Base-by-base conservation (phyloP, 805 yeast species). In the Metschnikowia lunata region DNA sequence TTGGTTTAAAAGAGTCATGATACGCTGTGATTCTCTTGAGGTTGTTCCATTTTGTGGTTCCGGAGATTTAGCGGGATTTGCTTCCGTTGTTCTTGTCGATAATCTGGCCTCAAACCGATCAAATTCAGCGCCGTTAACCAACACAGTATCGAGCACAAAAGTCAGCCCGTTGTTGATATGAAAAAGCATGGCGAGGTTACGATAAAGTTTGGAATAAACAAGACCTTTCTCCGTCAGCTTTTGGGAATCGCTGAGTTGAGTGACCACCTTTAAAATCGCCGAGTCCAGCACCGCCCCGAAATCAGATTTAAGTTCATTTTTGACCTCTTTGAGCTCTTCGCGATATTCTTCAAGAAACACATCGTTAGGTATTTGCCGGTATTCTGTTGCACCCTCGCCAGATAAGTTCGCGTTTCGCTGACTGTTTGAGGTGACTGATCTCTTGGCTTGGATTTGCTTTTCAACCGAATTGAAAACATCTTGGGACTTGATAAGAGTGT, bases 401-500 rank as follows among this genome's bases (percentile, higher is more conserved):
- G 13, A 10, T 15, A 14, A 26, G n/a, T 26, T 2, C 10, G 13
- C 37, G 8, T 33, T 13, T 15, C 11, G 3, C 7, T 14, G 7
- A n/a, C 9, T 31, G 11, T 12, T 27, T 12, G 30, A 7, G 3
- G 35, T 31, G 9, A 28, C 30, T 15, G 11, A 12, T 18, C 33
- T 33, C 23, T n/a, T 43, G 4, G 41, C 33, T 8, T 36, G 12
- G 7, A 48, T 38, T 14, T 36, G 40, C 26, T 27, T 33, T 35
- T 59, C 63, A 36, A 59, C 51, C 8, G 45, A 23, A 1, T 49
- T 51, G 39, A 58, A 58, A 3, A 49, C 56, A 1, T 61, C 56
- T 42, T 76, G 77, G 48, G 76, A 78, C 40, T 76, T 74, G 15
- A 79, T 55, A 34, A 82, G 56, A 1, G 82, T 66, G 54, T 83